Evolutionary conservation across 2,329 filamentous ascomycete species (phyloP), one percentile per base, ranked within the genome.

Genomic region (Clarireedia homoeocarpa): DNA sequence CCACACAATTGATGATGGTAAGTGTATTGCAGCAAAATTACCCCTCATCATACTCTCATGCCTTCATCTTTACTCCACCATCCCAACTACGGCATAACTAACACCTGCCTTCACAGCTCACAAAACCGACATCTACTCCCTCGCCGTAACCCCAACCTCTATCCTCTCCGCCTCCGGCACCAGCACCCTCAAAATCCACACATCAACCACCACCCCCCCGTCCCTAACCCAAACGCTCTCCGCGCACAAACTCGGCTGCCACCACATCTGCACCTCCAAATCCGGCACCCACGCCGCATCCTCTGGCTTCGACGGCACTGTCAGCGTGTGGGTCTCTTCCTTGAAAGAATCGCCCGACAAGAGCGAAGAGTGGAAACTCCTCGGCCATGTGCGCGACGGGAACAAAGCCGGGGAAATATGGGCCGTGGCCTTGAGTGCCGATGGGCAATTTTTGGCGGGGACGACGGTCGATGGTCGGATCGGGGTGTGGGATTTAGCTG

Each of bases 381-480:
- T 73, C 55, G 73, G 73, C 52, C 76, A 79, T 55, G 71, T 84
- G 38, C 62, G 70, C 65, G 78, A 78, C 59, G 69, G 72, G 40
- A 82, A 83, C 66, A 79, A 80, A 57, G 78, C 84, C 2, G 86
- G 85, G 44, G 87, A 92, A 66, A 79, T 87, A 9, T 99, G 94
- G 94, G 91, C 92, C 0, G 77, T 96, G 63, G 86, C 90, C 0
- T 76, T 99, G 60, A 95, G 88, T 66, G 82, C 85, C 59, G 85
- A 95, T 68, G 94, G 94, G 49, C 81, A 84, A 61, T 94, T 86
- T 67, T 79, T 97, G 15, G 91, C 91, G n/a, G 84, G 84, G 62
- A 95, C 90, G 14, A 94, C 89, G 3, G 87, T 91, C 66, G 88
- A 95, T 68, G 94, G 94, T 3, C 83, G 86, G 54, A 84, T 97